phyloP scores from a whole-genome alignment of 352 stramenopile species.

The Globisporangium paroecandrum region DNA sequence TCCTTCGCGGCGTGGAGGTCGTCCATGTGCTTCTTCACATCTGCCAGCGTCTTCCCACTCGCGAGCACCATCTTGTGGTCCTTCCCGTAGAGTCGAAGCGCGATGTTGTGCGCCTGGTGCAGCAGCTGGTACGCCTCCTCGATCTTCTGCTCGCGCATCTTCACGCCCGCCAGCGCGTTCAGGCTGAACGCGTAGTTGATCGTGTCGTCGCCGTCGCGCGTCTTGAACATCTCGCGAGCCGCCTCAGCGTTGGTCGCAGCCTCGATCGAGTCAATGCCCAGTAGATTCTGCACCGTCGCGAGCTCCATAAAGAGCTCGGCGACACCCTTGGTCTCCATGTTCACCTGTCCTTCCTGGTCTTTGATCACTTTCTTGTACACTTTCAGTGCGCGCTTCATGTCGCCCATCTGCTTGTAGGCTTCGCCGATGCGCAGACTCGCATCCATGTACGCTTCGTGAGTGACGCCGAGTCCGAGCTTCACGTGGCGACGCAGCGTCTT shows the following conservation, averaged over 20 bases:
- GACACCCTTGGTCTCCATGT: constrained; percentile 60
- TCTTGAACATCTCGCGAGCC: constrained; percentile 49
- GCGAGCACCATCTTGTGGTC: constrained; percentile 57
- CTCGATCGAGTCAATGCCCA: constrained; percentile 36
- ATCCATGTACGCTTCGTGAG: constrained; percentile 77
- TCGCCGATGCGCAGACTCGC: constrained; percentile 63
- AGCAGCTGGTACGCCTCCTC: constrained; percentile 57
- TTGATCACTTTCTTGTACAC: constrained; percentile 53
- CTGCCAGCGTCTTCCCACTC: constrained; percentile 57
- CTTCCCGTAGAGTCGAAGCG: constrained; percentile 58
- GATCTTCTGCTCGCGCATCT: constrained; percentile 63
- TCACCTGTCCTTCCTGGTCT: constrained; percentile 53
- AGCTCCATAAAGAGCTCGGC: constrained; percentile 82
- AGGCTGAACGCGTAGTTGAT: constrained; percentile 75
- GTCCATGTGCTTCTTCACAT: constrained; percentile 59
- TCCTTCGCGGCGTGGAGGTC: constrained; percentile 21
- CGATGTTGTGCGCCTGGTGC: constrained; percentile 64
- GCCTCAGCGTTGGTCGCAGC: constrained; percentile 33
- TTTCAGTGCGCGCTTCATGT: constrained; percentile 50
- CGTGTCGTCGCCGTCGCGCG: constrained; percentile 65
- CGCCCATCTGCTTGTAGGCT: constrained; percentile 62
- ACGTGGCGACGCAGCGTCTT: constrained; percentile 71
- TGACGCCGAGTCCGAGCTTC: constrained; percentile 53
- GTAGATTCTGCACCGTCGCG: constrained; percentile 39
- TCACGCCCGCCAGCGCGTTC: constrained; percentile 74